Evolutionary conservation across 139 green algal genomes (phyloP).

Genomic region (Eudorina sp.): DNA sequence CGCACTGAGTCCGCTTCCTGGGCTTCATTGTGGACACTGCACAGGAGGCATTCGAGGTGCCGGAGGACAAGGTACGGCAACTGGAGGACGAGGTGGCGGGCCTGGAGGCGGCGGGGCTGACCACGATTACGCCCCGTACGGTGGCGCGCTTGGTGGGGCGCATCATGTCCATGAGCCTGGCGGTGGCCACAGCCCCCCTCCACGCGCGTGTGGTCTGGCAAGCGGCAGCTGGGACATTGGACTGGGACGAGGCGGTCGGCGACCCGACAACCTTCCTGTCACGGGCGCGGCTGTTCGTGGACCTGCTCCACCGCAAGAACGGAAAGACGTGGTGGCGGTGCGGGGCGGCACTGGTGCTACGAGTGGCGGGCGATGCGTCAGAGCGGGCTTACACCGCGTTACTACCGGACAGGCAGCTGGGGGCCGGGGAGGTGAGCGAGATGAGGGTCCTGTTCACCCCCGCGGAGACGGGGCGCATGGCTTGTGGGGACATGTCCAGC

Average conservation of each 20-base stretch:
- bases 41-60: not conserved
- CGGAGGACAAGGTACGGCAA: not conserved
- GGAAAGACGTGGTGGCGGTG: no score
- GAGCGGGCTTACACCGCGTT: not conserved
- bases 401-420: not conserved
- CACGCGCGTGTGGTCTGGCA: not conserved
- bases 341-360: not conserved
- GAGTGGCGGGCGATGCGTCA: constrained; percentile 25
- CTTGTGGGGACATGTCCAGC: not conserved
- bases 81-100: not conserved
- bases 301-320: not conserved
- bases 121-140: not conserved
- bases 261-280: not conserved
- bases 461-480: not conserved
- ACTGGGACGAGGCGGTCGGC: constrained; percentile 11
- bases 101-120: not conserved
- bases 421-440: not conserved
- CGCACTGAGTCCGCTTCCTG: constrained; percentile 11
- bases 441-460: constrained; percentile 1
- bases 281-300: not conserved
- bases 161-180: not conserved
- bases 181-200: not conserved
- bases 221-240: not conserved
- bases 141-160: constrained; percentile 1
- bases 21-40: not conserved